Percentiles rank a stretch among this genome's conserved stretches.
Evolutionary conservation across 2,329 filamentous ascomycete species (phyloP).

Genomic region (Paraphaeosphaeria minitans): DNA sequence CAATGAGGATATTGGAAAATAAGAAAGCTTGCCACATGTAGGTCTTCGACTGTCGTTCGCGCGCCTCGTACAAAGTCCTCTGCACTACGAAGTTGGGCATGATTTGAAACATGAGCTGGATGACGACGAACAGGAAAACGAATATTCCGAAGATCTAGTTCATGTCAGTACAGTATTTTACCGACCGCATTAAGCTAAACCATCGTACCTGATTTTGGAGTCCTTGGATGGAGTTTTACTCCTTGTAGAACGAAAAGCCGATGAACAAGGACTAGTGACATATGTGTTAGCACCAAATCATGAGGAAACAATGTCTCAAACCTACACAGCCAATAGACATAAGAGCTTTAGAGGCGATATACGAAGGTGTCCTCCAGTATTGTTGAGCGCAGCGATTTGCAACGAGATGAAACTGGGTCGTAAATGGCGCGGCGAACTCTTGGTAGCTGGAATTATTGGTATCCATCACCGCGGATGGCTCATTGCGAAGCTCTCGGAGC

Average conservation of each 20-base stretch:
- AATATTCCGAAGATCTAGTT: constrained; percentile 77
- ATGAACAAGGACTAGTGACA: constrained; percentile 67
- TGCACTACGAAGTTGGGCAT: constrained; percentile 88
- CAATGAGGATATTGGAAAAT: constrained; percentile 79
- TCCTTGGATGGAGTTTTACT: constrained; percentile 73
- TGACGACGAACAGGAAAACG: constrained; percentile 80
- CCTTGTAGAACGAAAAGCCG: constrained; percentile 78
- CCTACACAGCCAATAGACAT: constrained; percentile 64
- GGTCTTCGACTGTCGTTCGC: constrained; percentile 80
- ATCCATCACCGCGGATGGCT: constrained; percentile 47
- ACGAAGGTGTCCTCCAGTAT: constrained; percentile 88
- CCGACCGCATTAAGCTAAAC: no score
- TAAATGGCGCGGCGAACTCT: constrained; percentile 81
- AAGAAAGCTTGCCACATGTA: constrained; percentile 88
- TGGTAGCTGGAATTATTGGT: constrained; percentile 63
- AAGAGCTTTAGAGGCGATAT: constrained; percentile 81
- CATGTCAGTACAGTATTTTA: background rate
- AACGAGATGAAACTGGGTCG: constrained; percentile 69
- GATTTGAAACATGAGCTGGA: constrained; percentile 75
- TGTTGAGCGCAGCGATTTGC: constrained; percentile 80
- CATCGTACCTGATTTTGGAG: constrained; percentile 70
- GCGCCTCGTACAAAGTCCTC: constrained; percentile 80
- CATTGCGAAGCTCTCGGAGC: constrained; percentile 32
- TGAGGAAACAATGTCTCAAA: background rate
- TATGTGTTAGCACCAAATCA: background rate